These are phyloP conservation scores for Solanum pimpinellifolium DNA, from an alignment of 257 asterid species.

Conservation along the genomic window DNA sequence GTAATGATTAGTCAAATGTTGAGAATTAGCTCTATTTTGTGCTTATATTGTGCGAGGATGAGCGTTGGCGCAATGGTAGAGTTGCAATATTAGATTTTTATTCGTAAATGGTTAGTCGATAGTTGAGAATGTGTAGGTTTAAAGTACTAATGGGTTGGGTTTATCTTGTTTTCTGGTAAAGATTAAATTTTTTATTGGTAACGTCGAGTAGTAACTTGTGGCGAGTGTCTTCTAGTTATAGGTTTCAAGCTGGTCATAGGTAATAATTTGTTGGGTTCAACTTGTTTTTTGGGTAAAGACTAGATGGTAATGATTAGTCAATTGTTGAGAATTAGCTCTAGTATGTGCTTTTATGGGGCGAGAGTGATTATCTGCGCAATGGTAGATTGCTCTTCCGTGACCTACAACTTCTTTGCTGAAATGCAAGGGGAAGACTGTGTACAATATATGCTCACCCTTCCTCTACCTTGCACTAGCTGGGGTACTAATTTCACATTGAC, in stretches of 20 bases:
- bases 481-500: too few species aligned
- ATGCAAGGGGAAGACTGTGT: too few species aligned
- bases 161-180: neutral
- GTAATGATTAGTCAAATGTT: neutral
- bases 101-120: neutral
- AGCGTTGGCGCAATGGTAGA: neutral
- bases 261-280: neutral
- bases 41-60: neutral
- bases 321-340: neutral
- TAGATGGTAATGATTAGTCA: neutral
- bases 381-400: neutral
- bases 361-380: neutral
- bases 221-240: neutral
- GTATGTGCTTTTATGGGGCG: neutral
- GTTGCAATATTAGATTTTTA: neutral
- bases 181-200: neutral
- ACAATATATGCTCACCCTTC: too few species aligned
- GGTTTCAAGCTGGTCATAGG: too few species aligned
- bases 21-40: neutral
- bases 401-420: too few species aligned
- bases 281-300: neutral
- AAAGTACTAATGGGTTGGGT: neutral
- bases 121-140: neutral
- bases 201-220: neutral
- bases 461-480: too few species aligned